phyloP scores from a whole-genome alignment of 768 basidiomycete genomes.

The Rhodotorula taiwanensis region DNA sequence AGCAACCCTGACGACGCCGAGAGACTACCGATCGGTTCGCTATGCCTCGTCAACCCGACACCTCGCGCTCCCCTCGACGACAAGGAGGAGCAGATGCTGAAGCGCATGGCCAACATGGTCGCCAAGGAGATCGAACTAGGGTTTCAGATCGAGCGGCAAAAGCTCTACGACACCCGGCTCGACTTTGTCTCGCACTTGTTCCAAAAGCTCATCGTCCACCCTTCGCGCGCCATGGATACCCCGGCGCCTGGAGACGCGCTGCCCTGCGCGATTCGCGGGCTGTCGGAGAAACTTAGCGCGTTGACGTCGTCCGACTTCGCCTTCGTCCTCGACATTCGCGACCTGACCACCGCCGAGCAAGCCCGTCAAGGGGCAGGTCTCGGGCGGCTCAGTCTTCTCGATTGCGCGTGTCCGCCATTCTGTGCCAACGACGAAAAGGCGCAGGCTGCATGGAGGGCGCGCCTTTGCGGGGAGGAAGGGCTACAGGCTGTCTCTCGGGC shows the following conservation, averaged over 20 bases:
- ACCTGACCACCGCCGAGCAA: too few species aligned
- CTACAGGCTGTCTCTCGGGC: background rate
- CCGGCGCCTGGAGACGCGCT: too few species aligned
- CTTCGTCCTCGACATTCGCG: slow-evolving; percentile 6
- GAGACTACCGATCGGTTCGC: background rate
- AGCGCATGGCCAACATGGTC: background rate
- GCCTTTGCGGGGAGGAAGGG: background rate
- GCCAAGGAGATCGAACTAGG: slow-evolving; percentile 3
- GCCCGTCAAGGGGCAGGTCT: too few species aligned
- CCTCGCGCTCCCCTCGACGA: background rate
- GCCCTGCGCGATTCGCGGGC: background rate
- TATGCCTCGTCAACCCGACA: background rate
- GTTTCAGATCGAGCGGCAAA: background rate
- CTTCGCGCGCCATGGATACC: background rate
- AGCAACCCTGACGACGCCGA: background rate
- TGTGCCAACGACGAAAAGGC: too few species aligned
- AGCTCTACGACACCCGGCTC: background rate
- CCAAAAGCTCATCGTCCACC: slow-evolving; percentile 2
- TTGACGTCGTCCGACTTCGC: background rate
- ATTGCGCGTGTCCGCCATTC: too few species aligned
- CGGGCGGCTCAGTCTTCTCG: too few species aligned
- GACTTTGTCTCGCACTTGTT: background rate
- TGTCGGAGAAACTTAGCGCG: background rate
- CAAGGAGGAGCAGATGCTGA: background rate
- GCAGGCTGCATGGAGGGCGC: too few species aligned